These are phyloP conservation scores for Ormosia semicastrata DNA, from an alignment of 306 rosid genomes.

Conservation along the genomic window DNA sequence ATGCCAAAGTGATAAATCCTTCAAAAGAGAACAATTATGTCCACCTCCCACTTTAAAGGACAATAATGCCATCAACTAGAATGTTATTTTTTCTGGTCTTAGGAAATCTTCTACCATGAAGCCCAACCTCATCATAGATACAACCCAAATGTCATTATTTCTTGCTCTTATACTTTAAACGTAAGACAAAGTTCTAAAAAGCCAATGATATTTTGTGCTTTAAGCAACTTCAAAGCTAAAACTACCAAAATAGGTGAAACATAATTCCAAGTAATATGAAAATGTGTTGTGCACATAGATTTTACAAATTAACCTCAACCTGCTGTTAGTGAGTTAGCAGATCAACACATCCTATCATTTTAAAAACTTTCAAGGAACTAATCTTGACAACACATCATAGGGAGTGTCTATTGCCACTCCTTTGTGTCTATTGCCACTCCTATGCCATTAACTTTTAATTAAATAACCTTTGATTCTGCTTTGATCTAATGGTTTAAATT, in stretches of 20 bases:
- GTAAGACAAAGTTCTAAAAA: background rate
- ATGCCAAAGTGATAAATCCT: background rate
- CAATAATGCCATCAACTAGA: slow-evolving; percentile 6
- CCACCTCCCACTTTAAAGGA: background rate
- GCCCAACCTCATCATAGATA: background rate
- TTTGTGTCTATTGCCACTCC: no score
- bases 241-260: slow-evolving; percentile 14
- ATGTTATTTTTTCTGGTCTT: background rate
- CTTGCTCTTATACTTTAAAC: background rate
- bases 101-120: background rate
- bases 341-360: background rate
- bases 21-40: slow-evolving; percentile 18
- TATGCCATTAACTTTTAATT: no score
- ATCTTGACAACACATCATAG: background rate
- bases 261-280: background rate
- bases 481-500: no score
- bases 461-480: no score
- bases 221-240: slow-evolving; percentile 5
- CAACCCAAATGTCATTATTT: background rate
- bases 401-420: no score
- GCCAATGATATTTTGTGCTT: background rate
- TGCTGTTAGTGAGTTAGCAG: background rate
- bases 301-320: background rate
- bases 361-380: background rate
- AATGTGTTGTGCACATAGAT: background rate